Evolutionary conservation across 116 monocot species (phyloP).

Genomic region (Iris pallida): DNA sequence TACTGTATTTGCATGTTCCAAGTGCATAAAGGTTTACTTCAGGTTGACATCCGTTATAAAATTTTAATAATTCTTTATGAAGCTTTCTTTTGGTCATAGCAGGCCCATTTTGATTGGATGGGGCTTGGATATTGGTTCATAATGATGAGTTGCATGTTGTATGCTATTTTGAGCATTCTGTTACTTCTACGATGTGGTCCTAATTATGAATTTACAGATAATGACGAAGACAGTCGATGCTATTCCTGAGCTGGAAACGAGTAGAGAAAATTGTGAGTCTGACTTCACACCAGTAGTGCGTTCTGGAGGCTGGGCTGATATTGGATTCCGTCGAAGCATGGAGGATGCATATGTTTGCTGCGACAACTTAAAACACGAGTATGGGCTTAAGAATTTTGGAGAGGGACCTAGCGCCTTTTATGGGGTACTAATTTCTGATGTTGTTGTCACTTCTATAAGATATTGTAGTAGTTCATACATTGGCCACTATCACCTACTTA

Average conservation of each 20-base stretch:
- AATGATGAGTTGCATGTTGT: background rate
- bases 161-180: background rate
- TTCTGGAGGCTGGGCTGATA: slow-evolving; percentile 78
- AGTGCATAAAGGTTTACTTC: too few species aligned
- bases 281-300: slow-evolving; percentile 62
- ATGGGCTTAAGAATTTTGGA: slow-evolving; percentile 33
- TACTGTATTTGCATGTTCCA: too few species aligned
- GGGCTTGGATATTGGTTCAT: too few species aligned
- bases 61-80: too few species aligned
- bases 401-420: slow-evolving; percentile 74
- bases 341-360: slow-evolving; percentile 76
- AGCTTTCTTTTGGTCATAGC: too few species aligned
- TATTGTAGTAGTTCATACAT: background rate
- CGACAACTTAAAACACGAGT: slow-evolving; percentile 55
- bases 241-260: slow-evolving; percentile 31
- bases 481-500: too few species aligned
- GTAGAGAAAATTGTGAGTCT: slow-evolving; percentile 24
- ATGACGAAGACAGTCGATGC: slow-evolving; percentile 22
- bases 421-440: slow-evolving; percentile 42
- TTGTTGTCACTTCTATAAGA: background rate
- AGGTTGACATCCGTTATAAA: too few species aligned
- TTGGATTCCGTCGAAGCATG: slow-evolving; percentile 69
- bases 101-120: too few species aligned
- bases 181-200: background rate
- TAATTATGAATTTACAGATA: slow-evolving; percentile 33